Conservation (phyloP, 108 stramenopile species). For the Skeletonema marinoi region DNA sequence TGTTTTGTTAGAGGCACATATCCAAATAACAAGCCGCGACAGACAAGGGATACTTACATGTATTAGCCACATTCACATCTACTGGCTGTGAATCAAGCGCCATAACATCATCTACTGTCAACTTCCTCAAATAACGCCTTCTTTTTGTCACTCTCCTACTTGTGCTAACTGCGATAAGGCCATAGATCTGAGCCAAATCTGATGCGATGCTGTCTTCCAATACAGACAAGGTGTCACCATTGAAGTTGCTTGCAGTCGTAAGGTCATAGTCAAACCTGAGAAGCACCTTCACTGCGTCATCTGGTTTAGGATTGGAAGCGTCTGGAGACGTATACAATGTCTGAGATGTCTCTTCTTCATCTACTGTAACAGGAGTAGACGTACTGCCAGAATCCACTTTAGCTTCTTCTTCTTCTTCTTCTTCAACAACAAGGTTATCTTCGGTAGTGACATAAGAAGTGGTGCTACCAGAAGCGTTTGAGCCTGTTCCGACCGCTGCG, state of each 20-base stretch:
- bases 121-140: neutral
- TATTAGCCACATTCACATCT: neutral
- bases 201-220: neutral
- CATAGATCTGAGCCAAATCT: neutral
- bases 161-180: neutral
- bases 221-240: neutral
- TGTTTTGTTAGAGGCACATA: neutral
- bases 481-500: too few species aligned
- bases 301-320: neutral
- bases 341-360: neutral
- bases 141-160: neutral
- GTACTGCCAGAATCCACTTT: neutral
- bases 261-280: neutral
- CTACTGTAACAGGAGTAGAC: too few species aligned
- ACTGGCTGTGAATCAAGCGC: constrained; percentile 1
- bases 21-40: neutral
- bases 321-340: neutral
- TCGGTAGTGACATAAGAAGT: neutral
- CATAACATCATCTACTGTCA: neutral
- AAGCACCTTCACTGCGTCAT: neutral
- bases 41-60: neutral
- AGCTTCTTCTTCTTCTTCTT: neutral
- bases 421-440: neutral
- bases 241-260: neutral
- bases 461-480: too few species aligned